Evolutionary conservation across 257 asterid species (phyloP), one percentile per base, ranked within the genome.

Genomic region (Jasminum sambac): DNA sequence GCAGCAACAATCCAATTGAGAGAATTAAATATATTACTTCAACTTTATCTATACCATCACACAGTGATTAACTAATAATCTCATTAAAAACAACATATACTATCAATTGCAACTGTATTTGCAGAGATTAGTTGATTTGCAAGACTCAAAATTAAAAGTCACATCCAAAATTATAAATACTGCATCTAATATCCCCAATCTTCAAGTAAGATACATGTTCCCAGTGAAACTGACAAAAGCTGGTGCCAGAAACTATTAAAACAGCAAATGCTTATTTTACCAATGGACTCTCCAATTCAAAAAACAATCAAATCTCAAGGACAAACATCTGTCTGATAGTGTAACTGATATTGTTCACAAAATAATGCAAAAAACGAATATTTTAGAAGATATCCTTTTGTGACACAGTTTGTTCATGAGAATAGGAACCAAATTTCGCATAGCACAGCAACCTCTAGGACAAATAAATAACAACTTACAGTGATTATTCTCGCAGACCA

Each of bases 401-500:
- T 11, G 8, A 50, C 60, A 19, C 60, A 50, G 8, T 19, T 19
- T 26, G 3, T 19, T 10, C 12, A 55, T 55, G 34, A 55, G 25
- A 19, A 55, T 17, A 55, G 16, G 19, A 23, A 55, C 7, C 57
- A 5, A 46, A 50, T 50, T 50, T 21, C 14, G 6, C 62, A 21
- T 55, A 10, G 4, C 21, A 10, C 0, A 5, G 16, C 6, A 55
- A 2, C 34, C 62, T 21, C 8, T 21, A 55, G 10, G 21, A 21
- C 62, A 55, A 14, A 19, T 10, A 21, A 11, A 5, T 23, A 55
- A 21, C 12, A 48, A 16, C 96, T 84, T 84, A 94, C 99, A 94
- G 81, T 94, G 99, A 70, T 94, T 94, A 74, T 94, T 94, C 87
- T 94, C 99, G 86, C 99, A 94, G 74, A 94, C 96, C 77, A 94